Conservation (phyloP, 495 filamentous ascomycete species). For the Clavariopsis aquatica region DNA sequence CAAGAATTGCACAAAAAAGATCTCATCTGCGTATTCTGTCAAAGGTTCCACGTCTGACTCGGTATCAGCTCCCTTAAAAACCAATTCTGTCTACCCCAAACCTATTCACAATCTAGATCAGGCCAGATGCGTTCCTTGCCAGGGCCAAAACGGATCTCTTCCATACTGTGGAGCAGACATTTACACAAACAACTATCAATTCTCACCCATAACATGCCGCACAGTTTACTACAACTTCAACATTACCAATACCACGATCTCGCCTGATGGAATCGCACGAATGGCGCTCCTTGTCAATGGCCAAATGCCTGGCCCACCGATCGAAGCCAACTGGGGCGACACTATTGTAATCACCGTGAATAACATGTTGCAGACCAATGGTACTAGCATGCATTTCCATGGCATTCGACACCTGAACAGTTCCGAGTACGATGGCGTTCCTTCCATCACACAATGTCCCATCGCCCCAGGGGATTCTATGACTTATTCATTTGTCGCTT, state of each 20-base stretch:
- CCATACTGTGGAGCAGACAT: constrained; percentile 43
- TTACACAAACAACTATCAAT: constrained; percentile 42
- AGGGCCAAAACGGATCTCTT: constrained; percentile 41
- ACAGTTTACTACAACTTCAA: constrained; percentile 39
- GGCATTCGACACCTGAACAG: constrained; percentile 54
- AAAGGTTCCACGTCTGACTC: not conserved
- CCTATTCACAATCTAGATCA: constrained; percentile 13
- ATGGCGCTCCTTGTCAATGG: constrained; percentile 42
- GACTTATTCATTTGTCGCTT: constrained; percentile 41
- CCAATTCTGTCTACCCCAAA: constrained; percentile 17
- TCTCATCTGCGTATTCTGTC: not conserved
- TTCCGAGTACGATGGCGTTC: constrained; percentile 51
- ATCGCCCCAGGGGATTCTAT: constrained; percentile 45
- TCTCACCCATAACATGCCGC: constrained; percentile 43
- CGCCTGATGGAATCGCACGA: constrained; percentile 43
- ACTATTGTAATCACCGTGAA: constrained; percentile 42
- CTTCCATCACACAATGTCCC: constrained; percentile 50
- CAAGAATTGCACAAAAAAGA: constrained; percentile 19
- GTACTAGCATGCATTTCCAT: constrained; percentile 55
- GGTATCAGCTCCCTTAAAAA: not conserved
- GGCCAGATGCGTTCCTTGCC: constrained; percentile 41
- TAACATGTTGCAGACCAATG: constrained; percentile 44
- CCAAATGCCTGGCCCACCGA: constrained; percentile 43
- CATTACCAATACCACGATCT: constrained; percentile 41
- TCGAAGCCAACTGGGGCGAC: constrained; percentile 48